phyloP scores from a whole-genome alignment of 1,284 basidiomycete species.

The Cronartium quercuum region DNA sequence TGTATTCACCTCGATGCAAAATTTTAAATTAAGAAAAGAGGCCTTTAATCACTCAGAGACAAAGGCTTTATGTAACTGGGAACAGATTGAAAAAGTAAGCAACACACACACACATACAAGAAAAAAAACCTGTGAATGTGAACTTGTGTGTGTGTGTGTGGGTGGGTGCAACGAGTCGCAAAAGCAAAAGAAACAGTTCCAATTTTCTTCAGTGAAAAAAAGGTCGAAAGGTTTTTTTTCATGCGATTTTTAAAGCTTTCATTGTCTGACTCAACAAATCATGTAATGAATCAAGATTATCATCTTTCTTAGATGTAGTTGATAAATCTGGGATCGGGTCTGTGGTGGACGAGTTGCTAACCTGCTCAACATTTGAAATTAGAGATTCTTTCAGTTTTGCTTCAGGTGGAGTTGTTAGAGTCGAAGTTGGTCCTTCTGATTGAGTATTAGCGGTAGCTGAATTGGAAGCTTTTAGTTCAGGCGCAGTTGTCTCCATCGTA shows the following conservation, averaged over 20 bases:
- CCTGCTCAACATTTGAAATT: background rate
- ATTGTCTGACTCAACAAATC: slow-evolving; percentile 3
- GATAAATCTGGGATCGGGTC: background rate
- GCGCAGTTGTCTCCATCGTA: background rate
- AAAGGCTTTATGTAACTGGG: too few relatives aligned
- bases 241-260: background rate
- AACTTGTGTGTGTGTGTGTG: too few relatives aligned
- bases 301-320: background rate
- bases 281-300: background rate
- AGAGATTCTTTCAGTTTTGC: background rate
- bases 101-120: too few relatives aligned
- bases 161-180: too few relatives aligned
- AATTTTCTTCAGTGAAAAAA: too few relatives aligned
- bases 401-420: background rate
- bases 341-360: background rate
- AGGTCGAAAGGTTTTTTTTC: background rate
- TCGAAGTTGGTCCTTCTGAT: background rate
- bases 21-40: too few relatives aligned
- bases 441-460: background rate
- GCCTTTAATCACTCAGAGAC: too few relatives aligned
- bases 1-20: too few relatives aligned
- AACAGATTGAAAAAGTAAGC: too few relatives aligned
- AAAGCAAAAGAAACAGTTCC: too few relatives aligned
- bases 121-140: too few relatives aligned
- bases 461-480: background rate